Conservation (phyloP, 371 early-diverging fungal genomes). For the Gilbertella persicaria region DNA sequence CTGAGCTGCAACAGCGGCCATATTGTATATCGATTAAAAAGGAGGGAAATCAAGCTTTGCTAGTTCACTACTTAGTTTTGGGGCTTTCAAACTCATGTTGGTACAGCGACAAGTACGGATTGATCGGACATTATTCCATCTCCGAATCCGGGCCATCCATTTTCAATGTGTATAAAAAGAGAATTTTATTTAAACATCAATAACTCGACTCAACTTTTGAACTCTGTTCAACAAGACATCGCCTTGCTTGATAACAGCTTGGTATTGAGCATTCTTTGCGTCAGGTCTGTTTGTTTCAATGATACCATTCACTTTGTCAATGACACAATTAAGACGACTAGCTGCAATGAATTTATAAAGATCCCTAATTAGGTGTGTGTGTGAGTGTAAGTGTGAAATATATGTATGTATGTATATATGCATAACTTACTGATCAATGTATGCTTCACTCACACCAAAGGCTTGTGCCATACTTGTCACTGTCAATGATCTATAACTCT, state of each 20-base stretch:
- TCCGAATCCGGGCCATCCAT: too few relatives aligned
- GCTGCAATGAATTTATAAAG: slow-evolving; percentile 95
- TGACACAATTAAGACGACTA: slow-evolving; percentile 96
- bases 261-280: slow-evolving; percentile 96
- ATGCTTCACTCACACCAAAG: slow-evolving; percentile 96
- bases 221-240: slow-evolving; percentile 94
- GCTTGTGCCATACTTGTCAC: slow-evolving; percentile 95
- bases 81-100: too few relatives aligned
- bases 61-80: slow-evolving; percentile 1
- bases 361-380: slow-evolving; percentile 66
- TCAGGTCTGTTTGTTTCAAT: slow-evolving; percentile 97
- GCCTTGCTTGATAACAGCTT: slow-evolving; percentile 94
- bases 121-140: too few relatives aligned
- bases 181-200: slow-evolving; percentile 64
- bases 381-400: neutral
- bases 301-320: slow-evolving; percentile 98
- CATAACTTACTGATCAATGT: slow-evolving; percentile 88
- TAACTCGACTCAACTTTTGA: slow-evolving; percentile 94
- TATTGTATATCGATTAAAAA: slow-evolving; percentile 35
- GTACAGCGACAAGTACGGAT: too few relatives aligned
- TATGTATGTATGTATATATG: neutral
- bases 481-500: slow-evolving; percentile 95
- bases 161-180: too few relatives aligned
- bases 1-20: slow-evolving; percentile 53
- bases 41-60: slow-evolving; percentile 25